Conservation (phyloP, 805 yeast species). For the Saccharomycopsis sp. region DNA sequence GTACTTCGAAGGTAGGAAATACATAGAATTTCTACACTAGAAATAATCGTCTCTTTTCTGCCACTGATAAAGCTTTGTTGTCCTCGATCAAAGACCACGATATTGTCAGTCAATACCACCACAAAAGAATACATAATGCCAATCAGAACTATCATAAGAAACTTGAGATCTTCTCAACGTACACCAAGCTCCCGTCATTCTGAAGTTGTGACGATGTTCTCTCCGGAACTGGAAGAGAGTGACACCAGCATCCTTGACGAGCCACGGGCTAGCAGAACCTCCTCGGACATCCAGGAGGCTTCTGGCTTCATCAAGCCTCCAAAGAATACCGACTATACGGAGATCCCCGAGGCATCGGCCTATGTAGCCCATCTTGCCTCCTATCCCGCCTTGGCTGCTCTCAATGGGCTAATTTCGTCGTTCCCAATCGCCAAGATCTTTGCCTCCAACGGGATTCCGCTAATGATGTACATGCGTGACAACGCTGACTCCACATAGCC, state of each 20-base stretch:
- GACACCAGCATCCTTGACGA: too few relatives aligned
- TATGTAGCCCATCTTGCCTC: slow-evolving; percentile 46
- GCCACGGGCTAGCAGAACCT: too few relatives aligned
- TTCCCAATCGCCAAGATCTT: slow-evolving; percentile 52
- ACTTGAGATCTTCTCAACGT: neutral
- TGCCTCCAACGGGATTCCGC: slow-evolving; percentile 55
- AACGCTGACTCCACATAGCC: neutral
- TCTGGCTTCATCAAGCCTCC: too few relatives aligned
- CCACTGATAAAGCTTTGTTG: too few relatives aligned
- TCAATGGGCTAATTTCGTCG: slow-evolving; percentile 52
- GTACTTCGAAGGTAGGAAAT: too few relatives aligned
- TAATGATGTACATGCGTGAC: slow-evolving; percentile 37
- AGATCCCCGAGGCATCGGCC: slow-evolving; percentile 38
- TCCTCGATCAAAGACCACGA: neutral
- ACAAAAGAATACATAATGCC: neutral
- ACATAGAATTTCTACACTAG: too few relatives aligned
- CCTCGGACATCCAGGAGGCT: too few relatives aligned
- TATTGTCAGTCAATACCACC: neutral
- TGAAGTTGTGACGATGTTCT: neutral
- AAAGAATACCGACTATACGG: slow-evolving; percentile 21
- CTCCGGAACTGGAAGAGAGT: neutral
- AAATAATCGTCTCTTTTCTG: too few relatives aligned
- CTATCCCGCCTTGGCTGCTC: slow-evolving; percentile 50
- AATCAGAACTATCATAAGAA: neutral
- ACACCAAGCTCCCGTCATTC: neutral